These are phyloP conservation scores for Colletotrichum salicis DNA, from an alignment of 2,329 filamentous ascomycete genomes.

Conservation along the genomic window DNA sequence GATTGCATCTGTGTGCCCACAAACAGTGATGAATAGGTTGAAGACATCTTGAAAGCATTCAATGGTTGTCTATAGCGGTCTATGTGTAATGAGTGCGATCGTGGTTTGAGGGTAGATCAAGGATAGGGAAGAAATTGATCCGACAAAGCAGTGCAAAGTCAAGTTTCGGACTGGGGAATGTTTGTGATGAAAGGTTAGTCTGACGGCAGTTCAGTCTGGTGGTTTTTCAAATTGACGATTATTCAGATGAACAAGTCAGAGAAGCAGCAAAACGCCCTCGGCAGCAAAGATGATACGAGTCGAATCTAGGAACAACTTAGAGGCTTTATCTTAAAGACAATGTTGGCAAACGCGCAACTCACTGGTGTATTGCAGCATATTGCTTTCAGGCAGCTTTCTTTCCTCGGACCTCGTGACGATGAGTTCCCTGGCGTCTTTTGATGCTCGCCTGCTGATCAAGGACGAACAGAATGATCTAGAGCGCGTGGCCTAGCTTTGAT, in stretches of 20 bases:
- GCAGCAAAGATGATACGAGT: neutral
- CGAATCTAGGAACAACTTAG: constrained; percentile 4
- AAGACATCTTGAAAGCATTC: constrained; percentile 6
- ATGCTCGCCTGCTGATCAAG: neutral
- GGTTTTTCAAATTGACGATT: neutral
- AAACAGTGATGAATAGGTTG: constrained; percentile 24
- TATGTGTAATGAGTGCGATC: neutral
- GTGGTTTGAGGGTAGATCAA: neutral
- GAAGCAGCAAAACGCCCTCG: constrained; percentile 4
- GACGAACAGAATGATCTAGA: neutral
- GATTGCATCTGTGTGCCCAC: neutral
- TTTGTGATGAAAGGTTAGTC: neutral
- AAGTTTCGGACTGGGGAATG: neutral
- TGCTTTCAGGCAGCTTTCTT: neutral
- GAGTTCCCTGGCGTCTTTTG: neutral
- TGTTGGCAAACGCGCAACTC: neutral
- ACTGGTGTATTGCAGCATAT: constrained; percentile 21
- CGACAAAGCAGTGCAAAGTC: neutral
- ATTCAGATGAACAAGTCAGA: constrained; percentile 6
- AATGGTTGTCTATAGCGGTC: neutral
- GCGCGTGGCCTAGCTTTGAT: constrained; percentile 2
- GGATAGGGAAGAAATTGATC: neutral
- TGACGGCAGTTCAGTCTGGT: neutral
- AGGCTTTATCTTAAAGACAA: neutral
- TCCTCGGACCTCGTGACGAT: neutral